Percentiles rank a stretch among this genome's conserved stretches.
These are phyloP conservation scores for Colletotrichum musae DNA, from an alignment of 2,329 filamentous ascomycete species.

Conservation along the genomic window DNA sequence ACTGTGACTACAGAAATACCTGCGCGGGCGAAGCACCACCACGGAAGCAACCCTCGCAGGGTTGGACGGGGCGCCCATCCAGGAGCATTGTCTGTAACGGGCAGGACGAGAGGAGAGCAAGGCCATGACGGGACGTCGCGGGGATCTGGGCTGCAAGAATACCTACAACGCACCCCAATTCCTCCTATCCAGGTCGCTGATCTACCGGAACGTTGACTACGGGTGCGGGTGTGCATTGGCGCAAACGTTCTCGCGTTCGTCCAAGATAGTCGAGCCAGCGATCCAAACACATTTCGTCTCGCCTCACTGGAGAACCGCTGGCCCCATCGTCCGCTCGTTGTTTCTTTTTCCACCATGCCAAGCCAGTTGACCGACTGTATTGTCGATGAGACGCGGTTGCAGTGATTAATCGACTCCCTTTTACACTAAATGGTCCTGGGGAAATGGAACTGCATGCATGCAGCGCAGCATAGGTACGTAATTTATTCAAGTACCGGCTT, in stretches of 20 bases:
- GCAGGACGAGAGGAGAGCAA: conserved; percentile 20
- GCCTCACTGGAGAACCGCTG: conserved; percentile 23
- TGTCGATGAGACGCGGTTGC: conserved; percentile 5
- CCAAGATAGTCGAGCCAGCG: conserved; percentile 1
- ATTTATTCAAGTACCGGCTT: conserved; percentile 36
- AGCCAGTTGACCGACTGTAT: background rate
- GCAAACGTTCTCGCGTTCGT: conserved; percentile 20
- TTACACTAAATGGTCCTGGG: conserved; percentile 13
- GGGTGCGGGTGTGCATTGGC: background rate
- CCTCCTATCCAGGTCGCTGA: conserved; percentile 3
- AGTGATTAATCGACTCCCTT: conserved; percentile 10
- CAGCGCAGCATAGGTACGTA: conserved; percentile 28
- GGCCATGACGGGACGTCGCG: conserved; percentile 10
- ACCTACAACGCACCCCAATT: background rate
- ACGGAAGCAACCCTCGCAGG: conserved; percentile 23
- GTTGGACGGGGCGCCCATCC: conserved; percentile 19
- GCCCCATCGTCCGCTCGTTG: conserved; percentile 4
- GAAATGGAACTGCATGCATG: conserved; percentile 37
- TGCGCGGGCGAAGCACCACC: conserved; percentile 11
- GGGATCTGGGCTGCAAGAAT: conserved; percentile 20
- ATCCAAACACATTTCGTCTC: conserved; percentile 33
- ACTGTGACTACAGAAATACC: conserved; percentile 6
- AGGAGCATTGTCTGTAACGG: conserved; percentile 16
- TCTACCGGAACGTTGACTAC: conserved; percentile 13
- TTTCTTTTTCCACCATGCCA: conserved; percentile 12